A percentile compares a stretch with the other conserved stretches of the same genome.
These are phyloP conservation scores for Ogataea philodendri DNA, from an alignment of 805 yeast species.

Conservation along the genomic window DNA sequence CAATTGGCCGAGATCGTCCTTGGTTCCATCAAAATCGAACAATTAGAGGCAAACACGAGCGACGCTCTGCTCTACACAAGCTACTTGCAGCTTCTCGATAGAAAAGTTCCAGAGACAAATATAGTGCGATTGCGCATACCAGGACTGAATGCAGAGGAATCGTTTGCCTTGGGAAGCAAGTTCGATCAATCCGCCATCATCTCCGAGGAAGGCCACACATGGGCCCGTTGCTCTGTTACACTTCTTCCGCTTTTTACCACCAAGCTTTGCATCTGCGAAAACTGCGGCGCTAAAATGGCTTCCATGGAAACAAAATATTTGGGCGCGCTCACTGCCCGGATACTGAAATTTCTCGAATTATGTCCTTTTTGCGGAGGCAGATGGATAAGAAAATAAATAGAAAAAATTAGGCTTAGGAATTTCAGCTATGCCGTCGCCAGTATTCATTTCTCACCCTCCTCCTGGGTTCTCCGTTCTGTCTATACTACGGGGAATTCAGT, in stretches of 20 bases:
- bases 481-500: constrained; percentile 52
- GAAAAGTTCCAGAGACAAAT: background rate
- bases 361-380: constrained; percentile 28
- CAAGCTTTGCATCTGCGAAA: constrained; percentile 35
- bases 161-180: constrained; percentile 8
- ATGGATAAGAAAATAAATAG: constrained; percentile 10
- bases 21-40: constrained; percentile 6
- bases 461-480: constrained; percentile 50
- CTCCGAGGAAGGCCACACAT: constrained; percentile 31
- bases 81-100: constrained; percentile 9
- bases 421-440: constrained; percentile 56
- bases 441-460: constrained; percentile 55
- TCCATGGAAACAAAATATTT: constrained; percentile 4
- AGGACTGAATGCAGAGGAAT: constrained; percentile 15
- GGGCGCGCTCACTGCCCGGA: constrained; percentile 9
- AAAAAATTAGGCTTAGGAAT: background rate
- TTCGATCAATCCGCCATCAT: constrained; percentile 14
- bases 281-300: constrained; percentile 31
- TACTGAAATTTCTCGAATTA: constrained; percentile 25
- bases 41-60: constrained; percentile 4
- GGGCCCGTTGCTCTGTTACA: constrained; percentile 40
- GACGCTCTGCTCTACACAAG: constrained; percentile 18
- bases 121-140: constrained; percentile 10
- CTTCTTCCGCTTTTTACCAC: constrained; percentile 38
- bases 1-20: constrained; percentile 15